phyloP scores from a whole-genome alignment of 1,284 basidiomycete genomes.

The Meira miltonrushii region DNA sequence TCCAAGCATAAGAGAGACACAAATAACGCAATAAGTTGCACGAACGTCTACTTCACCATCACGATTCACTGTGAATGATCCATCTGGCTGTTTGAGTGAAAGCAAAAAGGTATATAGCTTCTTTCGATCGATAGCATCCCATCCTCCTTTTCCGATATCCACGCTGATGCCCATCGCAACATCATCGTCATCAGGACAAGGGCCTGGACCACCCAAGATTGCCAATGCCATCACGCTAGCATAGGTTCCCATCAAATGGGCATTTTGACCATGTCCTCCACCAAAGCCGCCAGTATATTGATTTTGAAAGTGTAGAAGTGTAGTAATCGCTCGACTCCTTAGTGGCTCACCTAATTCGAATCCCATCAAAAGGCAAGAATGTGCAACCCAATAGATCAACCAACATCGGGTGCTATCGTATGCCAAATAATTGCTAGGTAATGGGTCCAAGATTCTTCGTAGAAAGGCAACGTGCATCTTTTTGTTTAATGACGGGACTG shows the following conservation, averaged over 20 bases:
- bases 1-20: constrained; percentile 67
- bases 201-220: constrained; percentile 64
- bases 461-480: constrained; percentile 41
- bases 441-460: constrained; percentile 34
- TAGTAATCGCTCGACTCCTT: constrained; percentile 39
- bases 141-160: constrained; percentile 44
- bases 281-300: constrained; percentile 69
- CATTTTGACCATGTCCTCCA: constrained; percentile 80
- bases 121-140: constrained; percentile 53
- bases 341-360: constrained; percentile 12
- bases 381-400: constrained; percentile 49
- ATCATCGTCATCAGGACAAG: constrained; percentile 47
- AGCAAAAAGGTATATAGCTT: constrained; percentile 80
- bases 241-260: constrained; percentile 86
- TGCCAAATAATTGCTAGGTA: constrained; percentile 40
- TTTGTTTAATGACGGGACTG: constrained; percentile 10
- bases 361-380: constrained; percentile 42
- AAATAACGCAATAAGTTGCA: constrained; percentile 71
- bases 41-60: constrained; percentile 90
- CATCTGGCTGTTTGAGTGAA: constrained; percentile 86
- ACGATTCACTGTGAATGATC: constrained; percentile 82
- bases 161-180: constrained; percentile 52
- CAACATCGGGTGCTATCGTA: constrained; percentile 50
- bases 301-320: constrained; percentile 49
- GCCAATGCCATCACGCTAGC: constrained; percentile 79